Evolutionary conservation across 2,329 filamentous ascomycete genomes (phyloP).

Genomic region (Ophiognomonia clavigignenti-juglandacearum): DNA sequence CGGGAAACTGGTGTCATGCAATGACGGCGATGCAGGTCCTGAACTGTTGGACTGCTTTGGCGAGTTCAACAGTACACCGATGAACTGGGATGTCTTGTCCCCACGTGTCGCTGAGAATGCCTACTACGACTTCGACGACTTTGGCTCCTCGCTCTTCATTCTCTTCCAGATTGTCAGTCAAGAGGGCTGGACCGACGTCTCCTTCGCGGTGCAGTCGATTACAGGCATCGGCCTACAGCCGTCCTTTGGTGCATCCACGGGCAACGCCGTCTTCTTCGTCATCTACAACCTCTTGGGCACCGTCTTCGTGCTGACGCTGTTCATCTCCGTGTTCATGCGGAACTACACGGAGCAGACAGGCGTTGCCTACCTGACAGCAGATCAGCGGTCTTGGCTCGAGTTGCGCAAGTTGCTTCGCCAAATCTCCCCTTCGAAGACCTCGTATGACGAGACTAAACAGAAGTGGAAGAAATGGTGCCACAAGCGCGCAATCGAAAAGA

Average conservation of each 20-base stretch:
- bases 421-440: conserved; percentile 90
- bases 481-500: conserved; percentile 87
- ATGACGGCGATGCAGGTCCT: conserved; percentile 62
- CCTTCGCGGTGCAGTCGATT: conserved; percentile 77
- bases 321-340: conserved; percentile 99
- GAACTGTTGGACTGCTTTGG: conserved; percentile 75
- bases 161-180: conserved; percentile 98
- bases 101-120: conserved; percentile 77
- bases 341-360: conserved; percentile 99
- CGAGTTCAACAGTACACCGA: conserved; percentile 74
- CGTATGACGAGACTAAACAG: conserved; percentile 70
- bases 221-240: conserved; percentile 74
- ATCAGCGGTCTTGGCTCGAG: conserved; percentile 96
- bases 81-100: conserved; percentile 77
- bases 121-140: conserved; percentile 91
- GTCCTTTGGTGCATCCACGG: conserved; percentile 61
- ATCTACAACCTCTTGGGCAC: conserved; percentile 94
- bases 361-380: conserved; percentile 89
- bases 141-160: conserved; percentile 88
- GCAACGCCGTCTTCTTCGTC: conserved; percentile 91
- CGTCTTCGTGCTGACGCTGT: conserved; percentile 93
- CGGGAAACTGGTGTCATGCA: conserved; percentile 74
- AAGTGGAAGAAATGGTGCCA: conserved; percentile 93
- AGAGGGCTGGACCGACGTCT: conserved; percentile 96
- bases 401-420: conserved; percentile 86